Base-by-base conservation (phyloP, 2,329 filamentous ascomycete genomes). In the Exophiala viscosa region DNA sequence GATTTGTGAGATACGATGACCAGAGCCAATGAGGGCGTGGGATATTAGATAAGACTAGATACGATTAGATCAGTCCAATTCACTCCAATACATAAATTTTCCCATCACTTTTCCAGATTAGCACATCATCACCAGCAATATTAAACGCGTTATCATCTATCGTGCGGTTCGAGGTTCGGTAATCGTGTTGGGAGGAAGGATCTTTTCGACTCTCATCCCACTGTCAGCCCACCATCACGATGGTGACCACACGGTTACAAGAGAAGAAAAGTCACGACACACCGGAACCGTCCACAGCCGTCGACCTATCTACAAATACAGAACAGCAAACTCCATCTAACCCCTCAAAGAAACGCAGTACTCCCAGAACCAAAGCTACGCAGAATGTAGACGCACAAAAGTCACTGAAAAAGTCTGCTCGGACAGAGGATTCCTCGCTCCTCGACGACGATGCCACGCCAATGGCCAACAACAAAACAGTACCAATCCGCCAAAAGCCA, bases 171-270 rank as follows among this genome's bases (percentile, higher is more conserved):
- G 39, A 28, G 23, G 23, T 28, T 28, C 23, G 5, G 2, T 28
- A 4, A 41, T 41, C n/a, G 39, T 3, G n/a, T 41, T 13, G 6
- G 39, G 5, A 13, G n/a, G 39, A 20, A 41, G 18, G 17, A 8
- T 41, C 9, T n/a, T 5, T 17, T 28, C 23, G 23, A 28, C 8
- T 5, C 23, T 28, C 8, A 7, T 44, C 23, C 33, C 11, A 31
- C 13, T 13, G 18, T 34, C 10, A 38, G 14, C 28, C 5, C 11
- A 6, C 14, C 38, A 20, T 13, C 15, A 41, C 14, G 14, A 58
- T 58, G 56, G 52, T 55, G 23, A 54, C 52, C 36, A 58, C 52
- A 38, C 36, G 56, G 39, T 48, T 42, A 15, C 49, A 53, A 36
- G 49, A 53, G 32, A 50, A 41, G 28, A 20, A 28, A 18, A 23